A percentile compares a stretch with the other conserved stretches of the same genome.
Evolutionary conservation across 75 land plant genomes (phyloP).

Genomic region (Sequoia sempervirens): DNA sequence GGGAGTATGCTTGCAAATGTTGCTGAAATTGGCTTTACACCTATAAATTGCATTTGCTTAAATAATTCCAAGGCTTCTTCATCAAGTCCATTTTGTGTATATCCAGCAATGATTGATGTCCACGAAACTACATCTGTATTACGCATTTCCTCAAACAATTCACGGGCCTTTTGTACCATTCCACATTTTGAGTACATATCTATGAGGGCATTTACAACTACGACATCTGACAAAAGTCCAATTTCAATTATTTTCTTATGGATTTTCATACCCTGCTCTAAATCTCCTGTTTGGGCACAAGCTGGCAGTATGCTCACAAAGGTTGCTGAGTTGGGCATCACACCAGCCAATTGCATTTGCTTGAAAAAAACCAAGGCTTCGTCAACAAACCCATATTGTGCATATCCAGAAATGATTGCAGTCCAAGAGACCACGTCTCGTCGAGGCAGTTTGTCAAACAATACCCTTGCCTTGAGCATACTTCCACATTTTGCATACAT

Average conservation of each 20-base stretch:
- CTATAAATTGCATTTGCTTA: constrained; percentile 19
- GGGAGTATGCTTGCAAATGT: constrained; percentile 42
- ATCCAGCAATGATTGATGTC: constrained; percentile 49
- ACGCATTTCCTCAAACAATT: constrained; percentile 28
- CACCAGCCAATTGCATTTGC: constrained; percentile 30
- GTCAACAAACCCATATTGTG: constrained; percentile 42
- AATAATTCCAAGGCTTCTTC: constrained; percentile 29
- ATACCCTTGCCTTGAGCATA: not conserved
- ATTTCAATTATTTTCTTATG: not conserved
- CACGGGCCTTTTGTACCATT: constrained; percentile 14
- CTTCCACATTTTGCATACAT: constrained; percentile 24
- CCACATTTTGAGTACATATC: constrained; percentile 33
- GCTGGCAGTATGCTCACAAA: not conserved
- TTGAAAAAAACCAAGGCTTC: constrained; percentile 36
- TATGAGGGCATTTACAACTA: constrained; percentile 17
- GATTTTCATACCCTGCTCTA: constrained; percentile 11
- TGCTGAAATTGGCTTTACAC: constrained; percentile 26
- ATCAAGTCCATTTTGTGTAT: constrained; percentile 38
- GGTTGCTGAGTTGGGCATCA: not conserved
- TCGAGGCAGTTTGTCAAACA: not conserved
- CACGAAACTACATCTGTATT: constrained; percentile 41
- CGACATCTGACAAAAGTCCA: constrained; percentile 12
- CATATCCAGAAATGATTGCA: constrained; percentile 42
- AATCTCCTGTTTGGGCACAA: not conserved
- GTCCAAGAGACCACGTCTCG: not conserved